Percentiles rank a stretch among this genome's conserved stretches.
Evolutionary conservation across 179 eudicot species (phyloP).

Genomic region (Corrigiola litoralis): DNA sequence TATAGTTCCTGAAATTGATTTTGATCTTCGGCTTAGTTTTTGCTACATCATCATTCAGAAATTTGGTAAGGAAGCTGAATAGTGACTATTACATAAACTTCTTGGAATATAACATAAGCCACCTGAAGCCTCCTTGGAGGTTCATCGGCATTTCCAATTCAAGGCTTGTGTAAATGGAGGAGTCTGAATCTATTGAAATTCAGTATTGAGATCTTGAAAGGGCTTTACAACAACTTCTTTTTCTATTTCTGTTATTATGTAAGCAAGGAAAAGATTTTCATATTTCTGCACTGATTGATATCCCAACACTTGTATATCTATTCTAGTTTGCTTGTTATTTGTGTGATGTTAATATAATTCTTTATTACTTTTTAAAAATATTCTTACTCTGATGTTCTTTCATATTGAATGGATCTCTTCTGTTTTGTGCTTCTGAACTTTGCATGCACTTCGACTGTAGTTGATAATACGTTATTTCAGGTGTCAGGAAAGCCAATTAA

Average conservation of each 20-base stretch:
- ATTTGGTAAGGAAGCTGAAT: background rate
- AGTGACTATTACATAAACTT: background rate
- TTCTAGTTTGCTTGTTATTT: no score
- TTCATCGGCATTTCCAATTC: background rate
- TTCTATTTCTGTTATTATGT: background rate
- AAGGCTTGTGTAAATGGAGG: background rate
- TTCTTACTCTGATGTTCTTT: background rate
- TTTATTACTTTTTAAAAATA: background rate
- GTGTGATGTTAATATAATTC: no score
- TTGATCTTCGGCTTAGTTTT: conserved; percentile 8
- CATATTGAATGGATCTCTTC: background rate
- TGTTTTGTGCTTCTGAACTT: background rate
- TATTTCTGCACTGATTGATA: background rate
- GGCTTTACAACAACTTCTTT: background rate
- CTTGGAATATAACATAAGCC: no score
- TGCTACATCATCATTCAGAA: background rate
- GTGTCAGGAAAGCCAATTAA: conserved; percentile 99
- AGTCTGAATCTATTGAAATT: no score
- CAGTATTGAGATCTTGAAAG: background rate
- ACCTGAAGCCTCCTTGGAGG: no score
- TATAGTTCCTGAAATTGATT: background rate
- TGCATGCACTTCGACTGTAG: background rate
- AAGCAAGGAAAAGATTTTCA: background rate
- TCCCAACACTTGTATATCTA: background rate
- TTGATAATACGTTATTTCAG: conserved; percentile 32